A percentile compares a stretch with the other conserved stretches of the same genome.
Evolutionary conservation across 2,329 filamentous ascomycete species (phyloP).

Genomic region (Alternaria brassicae): DNA sequence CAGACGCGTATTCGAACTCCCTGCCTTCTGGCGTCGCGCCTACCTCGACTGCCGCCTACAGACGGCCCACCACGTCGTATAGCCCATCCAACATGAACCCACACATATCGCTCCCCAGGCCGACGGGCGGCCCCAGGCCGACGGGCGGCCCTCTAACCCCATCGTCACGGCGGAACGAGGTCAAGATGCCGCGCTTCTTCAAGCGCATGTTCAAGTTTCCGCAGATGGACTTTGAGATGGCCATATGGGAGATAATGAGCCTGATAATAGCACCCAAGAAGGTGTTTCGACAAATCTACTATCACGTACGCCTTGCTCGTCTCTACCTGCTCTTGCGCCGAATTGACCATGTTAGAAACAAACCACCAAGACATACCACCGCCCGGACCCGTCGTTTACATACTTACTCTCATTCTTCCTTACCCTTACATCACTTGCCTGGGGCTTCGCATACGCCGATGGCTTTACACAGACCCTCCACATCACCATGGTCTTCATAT

Average conservation of each 20-base stretch:
- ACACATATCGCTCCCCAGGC: conserved; percentile 66
- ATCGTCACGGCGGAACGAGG: conserved; percentile 58
- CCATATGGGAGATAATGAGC: conserved; percentile 75
- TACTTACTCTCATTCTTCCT: conserved; percentile 73
- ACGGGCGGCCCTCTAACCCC: conserved; percentile 61
- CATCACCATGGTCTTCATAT: conserved; percentile 58
- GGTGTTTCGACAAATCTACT: conserved; percentile 74
- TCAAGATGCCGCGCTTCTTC: conserved; percentile 72
- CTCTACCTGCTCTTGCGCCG: not conserved
- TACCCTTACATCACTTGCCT: conserved; percentile 60
- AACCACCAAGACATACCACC: conserved; percentile 71
- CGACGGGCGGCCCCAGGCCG: conserved; percentile 63
- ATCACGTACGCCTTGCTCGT: conserved; percentile 60
- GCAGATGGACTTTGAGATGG: conserved; percentile 78
- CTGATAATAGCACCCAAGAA: conserved; percentile 73
- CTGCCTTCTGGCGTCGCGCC: not conserved
- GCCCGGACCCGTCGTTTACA: conserved; percentile 72
- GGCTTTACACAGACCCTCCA: conserved; percentile 53
- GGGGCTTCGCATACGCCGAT: conserved; percentile 65
- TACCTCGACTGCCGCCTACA: not conserved
- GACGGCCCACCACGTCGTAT: not conserved
- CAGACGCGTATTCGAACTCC: not conserved
- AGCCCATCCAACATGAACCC: conserved; percentile 59
- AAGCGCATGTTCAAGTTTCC: conserved; percentile 74
- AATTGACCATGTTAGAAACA: conserved; percentile 59